These are phyloP conservation scores for Micractinium sp. DNA, from an alignment of 139 green algal species.

Conservation along the genomic window DNA sequence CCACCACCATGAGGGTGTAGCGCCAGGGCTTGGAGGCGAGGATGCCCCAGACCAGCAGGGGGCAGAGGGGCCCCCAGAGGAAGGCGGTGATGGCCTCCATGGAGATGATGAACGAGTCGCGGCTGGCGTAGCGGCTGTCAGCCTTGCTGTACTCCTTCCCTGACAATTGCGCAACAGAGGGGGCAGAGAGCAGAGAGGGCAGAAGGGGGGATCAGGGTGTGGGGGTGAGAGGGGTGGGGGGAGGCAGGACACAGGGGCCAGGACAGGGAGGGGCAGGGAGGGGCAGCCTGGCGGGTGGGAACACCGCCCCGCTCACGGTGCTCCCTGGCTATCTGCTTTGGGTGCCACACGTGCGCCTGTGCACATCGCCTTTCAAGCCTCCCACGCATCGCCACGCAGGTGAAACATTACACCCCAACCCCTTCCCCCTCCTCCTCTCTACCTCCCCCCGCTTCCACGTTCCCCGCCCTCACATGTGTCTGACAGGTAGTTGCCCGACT, in stretches of 20 bases:
- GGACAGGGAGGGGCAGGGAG: background rate
- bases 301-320: no score
- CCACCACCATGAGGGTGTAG: conserved; percentile 69
- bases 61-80: conserved; percentile 75
- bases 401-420: no score
- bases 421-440: no score
- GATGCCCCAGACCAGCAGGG: conserved; percentile 69
- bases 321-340: no score
- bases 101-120: conserved; percentile 84
- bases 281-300: background rate
- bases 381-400: no score
- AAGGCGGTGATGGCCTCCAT: conserved; percentile 91
- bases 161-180: conserved; percentile 25
- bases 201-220: background rate
- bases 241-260: background rate
- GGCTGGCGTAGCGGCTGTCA: conserved; percentile 86
- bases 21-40: conserved; percentile 63
- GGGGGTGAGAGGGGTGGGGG: background rate
- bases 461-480: conserved; percentile 74
- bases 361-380: no score
- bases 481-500: conserved; percentile 69
- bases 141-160: conserved; percentile 94
- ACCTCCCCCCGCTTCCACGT: no score
- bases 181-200: background rate
- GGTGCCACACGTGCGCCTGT: no score